Conservation (phyloP, 345 rosid species). For the Iberis pinnata region DNA sequence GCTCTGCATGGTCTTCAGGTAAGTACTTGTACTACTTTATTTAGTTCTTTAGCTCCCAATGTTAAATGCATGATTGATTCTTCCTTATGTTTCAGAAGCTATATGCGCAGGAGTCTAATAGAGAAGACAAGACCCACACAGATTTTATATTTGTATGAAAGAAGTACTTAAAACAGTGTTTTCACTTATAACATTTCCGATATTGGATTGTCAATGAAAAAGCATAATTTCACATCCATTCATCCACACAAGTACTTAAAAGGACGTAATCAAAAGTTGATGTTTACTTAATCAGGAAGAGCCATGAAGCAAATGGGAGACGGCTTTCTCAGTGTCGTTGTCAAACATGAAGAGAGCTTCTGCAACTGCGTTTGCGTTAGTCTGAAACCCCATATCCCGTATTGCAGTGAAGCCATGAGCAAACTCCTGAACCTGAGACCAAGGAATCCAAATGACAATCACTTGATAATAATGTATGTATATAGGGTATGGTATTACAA, state of each 20-base stretch:
- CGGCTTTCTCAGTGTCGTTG: slow-evolving; percentile 67
- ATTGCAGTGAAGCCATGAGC: slow-evolving; percentile 47
- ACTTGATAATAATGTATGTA: too few relatives aligned
- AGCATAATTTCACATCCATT: too few relatives aligned
- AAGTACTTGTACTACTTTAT: not conserved
- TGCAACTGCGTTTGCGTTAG: slow-evolving; percentile 48
- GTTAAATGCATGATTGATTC: too few relatives aligned
- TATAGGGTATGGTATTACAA: too few relatives aligned
- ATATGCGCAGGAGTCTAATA: slow-evolving; percentile 59
- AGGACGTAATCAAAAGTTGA: not conserved
- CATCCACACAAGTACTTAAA: too few relatives aligned
- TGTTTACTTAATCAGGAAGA: slow-evolving; percentile 28
- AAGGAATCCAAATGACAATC: too few relatives aligned
- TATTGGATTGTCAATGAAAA: too few relatives aligned
- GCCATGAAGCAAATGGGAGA: slow-evolving; percentile 52
- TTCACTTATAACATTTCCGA: too few relatives aligned
- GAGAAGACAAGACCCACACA: not conserved
- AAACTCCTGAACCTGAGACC: slow-evolving; percentile 58
- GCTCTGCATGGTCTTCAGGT: slow-evolving; percentile 78
- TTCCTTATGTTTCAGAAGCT: slow-evolving; percentile 43
- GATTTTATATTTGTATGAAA: slow-evolving; percentile 5
- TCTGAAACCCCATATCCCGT: slow-evolving; percentile 79
- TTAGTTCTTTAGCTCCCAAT: not conserved
- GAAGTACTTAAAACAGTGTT: too few relatives aligned
- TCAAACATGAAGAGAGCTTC: slow-evolving; percentile 62